phyloP scores from a whole-genome alignment of 306 rosid genomes.

The Quercus wislizeni region DNA sequence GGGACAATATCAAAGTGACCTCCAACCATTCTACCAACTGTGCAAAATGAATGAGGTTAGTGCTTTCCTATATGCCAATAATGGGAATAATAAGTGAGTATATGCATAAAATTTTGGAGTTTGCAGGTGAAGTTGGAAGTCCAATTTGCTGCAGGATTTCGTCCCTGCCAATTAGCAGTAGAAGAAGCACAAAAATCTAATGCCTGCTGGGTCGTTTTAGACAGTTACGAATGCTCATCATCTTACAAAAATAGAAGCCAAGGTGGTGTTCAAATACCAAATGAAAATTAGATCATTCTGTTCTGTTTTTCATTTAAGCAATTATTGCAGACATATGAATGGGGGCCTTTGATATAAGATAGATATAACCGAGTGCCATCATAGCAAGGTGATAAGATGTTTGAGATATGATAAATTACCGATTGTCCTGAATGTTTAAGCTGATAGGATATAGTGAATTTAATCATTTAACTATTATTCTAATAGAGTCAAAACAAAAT shows the following conservation, averaged over 20 bases:
- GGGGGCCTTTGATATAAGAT: not conserved
- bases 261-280: not conserved
- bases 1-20: constrained; percentile 8
- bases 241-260: not conserved
- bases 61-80: not conserved
- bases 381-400: too few species aligned
- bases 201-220: constrained; percentile 21
- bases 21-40: not conserved
- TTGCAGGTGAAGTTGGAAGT: constrained; percentile 23
- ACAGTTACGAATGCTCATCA: not conserved
- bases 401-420: too few species aligned
- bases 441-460: too few species aligned
- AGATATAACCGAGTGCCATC: too few species aligned
- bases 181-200: constrained; percentile 10
- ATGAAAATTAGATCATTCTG: not conserved
- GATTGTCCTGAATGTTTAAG: too few species aligned
- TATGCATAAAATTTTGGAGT: not conserved
- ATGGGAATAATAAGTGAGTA: not conserved
- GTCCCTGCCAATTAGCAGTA: constrained; percentile 1
- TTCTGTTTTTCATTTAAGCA: not conserved
- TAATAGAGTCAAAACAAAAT: too few species aligned
- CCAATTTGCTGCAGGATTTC: constrained; percentile 19
- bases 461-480: too few species aligned
- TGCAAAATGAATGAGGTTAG: constrained; percentile 23
- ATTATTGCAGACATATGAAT: not conserved